Conservation (phyloP, 2,329 filamentous ascomycete genomes). For the Stemphylium vesicarium region DNA sequence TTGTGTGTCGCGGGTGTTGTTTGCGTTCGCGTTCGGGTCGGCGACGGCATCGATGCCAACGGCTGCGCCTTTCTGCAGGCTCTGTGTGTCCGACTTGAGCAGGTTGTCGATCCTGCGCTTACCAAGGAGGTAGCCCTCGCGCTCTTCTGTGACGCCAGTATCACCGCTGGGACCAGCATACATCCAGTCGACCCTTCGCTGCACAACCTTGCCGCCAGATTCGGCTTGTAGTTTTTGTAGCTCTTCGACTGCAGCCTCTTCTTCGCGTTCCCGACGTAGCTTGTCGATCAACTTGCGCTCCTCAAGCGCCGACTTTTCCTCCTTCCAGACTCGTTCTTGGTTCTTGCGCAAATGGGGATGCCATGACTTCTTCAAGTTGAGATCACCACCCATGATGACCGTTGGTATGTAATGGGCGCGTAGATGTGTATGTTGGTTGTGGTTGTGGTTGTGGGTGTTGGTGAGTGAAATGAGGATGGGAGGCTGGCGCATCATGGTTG, state of each 20-base stretch:
- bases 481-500: slow-evolving; percentile 6
- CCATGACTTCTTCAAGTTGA: slow-evolving; percentile 89
- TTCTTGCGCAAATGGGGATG: slow-evolving; percentile 91
- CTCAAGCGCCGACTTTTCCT: slow-evolving; percentile 89
- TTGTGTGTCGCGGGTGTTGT: slow-evolving; percentile 78
- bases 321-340: slow-evolving; percentile 86
- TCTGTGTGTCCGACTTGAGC: slow-evolving; percentile 73
- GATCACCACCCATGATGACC: slow-evolving; percentile 84
- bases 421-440: background rate
- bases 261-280: slow-evolving; percentile 88
- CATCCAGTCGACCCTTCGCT: slow-evolving; percentile 96
- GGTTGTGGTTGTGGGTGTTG: background rate
- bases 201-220: slow-evolving; percentile 82
- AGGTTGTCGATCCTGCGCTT: slow-evolving; percentile 91
- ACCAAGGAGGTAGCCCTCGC: slow-evolving; percentile 89
- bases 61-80: slow-evolving; percentile 69
- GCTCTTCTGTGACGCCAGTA: slow-evolving; percentile 74
- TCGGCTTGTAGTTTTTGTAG: slow-evolving; percentile 79
- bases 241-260: slow-evolving; percentile 91
- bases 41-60: slow-evolving; percentile 58
- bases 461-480: slow-evolving; percentile 2
- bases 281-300: slow-evolving; percentile 95
- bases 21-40: slow-evolving; percentile 61
- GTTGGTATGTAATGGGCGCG: background rate
- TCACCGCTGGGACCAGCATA: slow-evolving; percentile 85